A percentile compares a stretch with the other conserved stretches of the same genome.
Evolutionary conservation across 768 basidiomycete genomes (phyloP).

Genomic region (Cyclocybe aegerita): DNA sequence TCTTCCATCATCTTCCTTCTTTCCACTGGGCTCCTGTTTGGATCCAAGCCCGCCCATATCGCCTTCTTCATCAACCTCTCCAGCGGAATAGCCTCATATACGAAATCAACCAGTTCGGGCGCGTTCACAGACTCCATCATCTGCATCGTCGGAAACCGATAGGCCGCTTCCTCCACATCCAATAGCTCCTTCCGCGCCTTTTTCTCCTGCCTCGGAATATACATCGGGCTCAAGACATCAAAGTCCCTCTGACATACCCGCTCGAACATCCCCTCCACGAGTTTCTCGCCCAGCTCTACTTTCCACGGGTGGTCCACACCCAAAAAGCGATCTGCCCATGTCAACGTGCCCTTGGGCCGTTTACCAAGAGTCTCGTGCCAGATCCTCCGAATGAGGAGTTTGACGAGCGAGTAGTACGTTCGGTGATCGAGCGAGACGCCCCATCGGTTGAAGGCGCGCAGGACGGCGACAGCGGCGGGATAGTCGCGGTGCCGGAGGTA

Average conservation of each 20-base stretch:
- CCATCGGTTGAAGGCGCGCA: constrained; percentile 30
- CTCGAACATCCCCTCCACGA: constrained; percentile 11
- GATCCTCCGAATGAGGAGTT: constrained; percentile 31
- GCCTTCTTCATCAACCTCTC: constrained; percentile 19
- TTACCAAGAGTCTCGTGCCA: constrained; percentile 19
- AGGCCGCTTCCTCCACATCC: neutral
- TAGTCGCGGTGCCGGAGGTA: constrained; percentile 48
- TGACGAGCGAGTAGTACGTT: constrained; percentile 40
- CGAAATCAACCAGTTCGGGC: constrained; percentile 9
- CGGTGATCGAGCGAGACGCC: constrained; percentile 29
- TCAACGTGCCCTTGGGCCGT: constrained; percentile 3
- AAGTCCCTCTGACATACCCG: constrained; percentile 8
- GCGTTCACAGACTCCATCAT: constrained; percentile 15
- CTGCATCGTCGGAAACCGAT: constrained; percentile 13
- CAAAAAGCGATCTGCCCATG: constrained; percentile 29
- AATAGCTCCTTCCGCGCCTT: neutral
- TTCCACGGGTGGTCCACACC: constrained; percentile 7
- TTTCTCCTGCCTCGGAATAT: neutral
- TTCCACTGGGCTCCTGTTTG: too few relatives aligned
- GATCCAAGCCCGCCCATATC: neutral
- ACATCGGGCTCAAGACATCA: constrained; percentile 3
- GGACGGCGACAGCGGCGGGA: constrained; percentile 40
- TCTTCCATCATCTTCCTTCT: too few relatives aligned
- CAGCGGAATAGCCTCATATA: constrained; percentile 15
- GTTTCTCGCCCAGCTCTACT: constrained; percentile 2